These are phyloP conservation scores for Crassisporium funariophilum DNA, from an alignment of 768 basidiomycete species.

Conservation along the genomic window DNA sequence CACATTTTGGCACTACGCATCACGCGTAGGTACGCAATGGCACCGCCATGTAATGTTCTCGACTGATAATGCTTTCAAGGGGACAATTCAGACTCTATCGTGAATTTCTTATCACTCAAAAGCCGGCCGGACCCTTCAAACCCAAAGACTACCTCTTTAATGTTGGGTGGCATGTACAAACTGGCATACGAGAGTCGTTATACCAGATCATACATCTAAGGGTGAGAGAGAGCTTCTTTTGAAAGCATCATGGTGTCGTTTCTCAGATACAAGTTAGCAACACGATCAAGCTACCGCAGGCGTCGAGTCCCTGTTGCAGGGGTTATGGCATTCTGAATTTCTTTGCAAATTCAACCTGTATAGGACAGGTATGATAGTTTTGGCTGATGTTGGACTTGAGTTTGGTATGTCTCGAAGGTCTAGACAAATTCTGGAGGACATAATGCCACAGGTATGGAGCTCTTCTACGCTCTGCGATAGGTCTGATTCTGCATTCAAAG, in stretches of 20 bases:
- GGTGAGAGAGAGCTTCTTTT: conserved; percentile 34
- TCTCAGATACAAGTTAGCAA: conserved; percentile 59
- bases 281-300: conserved; percentile 62
- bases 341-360: conserved; percentile 68
- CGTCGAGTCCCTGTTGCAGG: conserved; percentile 67
- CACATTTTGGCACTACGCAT: conserved; percentile 69
- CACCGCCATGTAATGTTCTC: background rate
- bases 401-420: conserved; percentile 74
- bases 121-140: conserved; percentile 56
- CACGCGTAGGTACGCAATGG: conserved; percentile 58
- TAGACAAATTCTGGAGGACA: conserved; percentile 67
- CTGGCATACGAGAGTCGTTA: conserved; percentile 44
- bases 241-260: conserved; percentile 3
- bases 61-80: conserved; percentile 32
- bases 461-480: background rate
- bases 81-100: conserved; percentile 66
- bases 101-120: conserved; percentile 64
- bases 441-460: conserved; percentile 73
- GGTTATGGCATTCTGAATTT: conserved; percentile 82
- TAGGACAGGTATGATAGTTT: conserved; percentile 65
- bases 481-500: conserved; percentile 34
- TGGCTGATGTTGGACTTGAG: conserved; percentile 80
- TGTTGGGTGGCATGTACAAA: conserved; percentile 37
- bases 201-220: conserved; percentile 49
- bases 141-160: conserved; percentile 60